phyloP scores from a whole-genome alignment of 2,329 filamentous ascomycete genomes.

The Penicillium expansum region DNA sequence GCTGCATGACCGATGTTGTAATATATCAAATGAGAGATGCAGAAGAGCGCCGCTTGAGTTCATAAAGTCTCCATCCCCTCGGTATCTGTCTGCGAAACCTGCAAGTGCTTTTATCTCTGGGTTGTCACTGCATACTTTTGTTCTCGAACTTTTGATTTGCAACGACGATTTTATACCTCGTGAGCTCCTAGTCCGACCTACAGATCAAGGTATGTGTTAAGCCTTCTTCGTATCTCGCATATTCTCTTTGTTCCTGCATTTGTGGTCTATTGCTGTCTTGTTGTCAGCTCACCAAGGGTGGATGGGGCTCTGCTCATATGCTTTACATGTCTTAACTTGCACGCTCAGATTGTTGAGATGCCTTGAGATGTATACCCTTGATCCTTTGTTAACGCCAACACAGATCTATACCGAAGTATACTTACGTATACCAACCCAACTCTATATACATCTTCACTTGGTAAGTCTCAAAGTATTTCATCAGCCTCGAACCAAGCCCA shows the following conservation, averaged over 20 bases:
- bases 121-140: conserved; percentile 22
- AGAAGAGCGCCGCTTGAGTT: conserved; percentile 34
- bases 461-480: neutral
- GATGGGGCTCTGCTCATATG: conserved; percentile 5
- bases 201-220: conserved; percentile 17
- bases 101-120: conserved; percentile 27
- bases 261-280: neutral
- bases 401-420: neutral
- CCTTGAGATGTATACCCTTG: neutral
- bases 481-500: neutral
- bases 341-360: neutral
- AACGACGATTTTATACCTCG: conserved; percentile 11
- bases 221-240: neutral
- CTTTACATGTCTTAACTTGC: neutral
- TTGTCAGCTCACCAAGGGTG: neutral
- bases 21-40: conserved; percentile 47
- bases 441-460: neutral
- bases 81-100: conserved; percentile 18
- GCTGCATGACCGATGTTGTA: conserved; percentile 46
- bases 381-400: neutral
- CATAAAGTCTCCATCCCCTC: conserved; percentile 37
- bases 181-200: conserved; percentile 8
- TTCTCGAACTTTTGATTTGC: conserved; percentile 17
- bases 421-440: neutral
- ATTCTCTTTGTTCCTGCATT: conserved; percentile 5